Evolutionary conservation across 2,329 filamentous ascomycete species (phyloP).

Genomic region (Sporothrix globosa): DNA sequence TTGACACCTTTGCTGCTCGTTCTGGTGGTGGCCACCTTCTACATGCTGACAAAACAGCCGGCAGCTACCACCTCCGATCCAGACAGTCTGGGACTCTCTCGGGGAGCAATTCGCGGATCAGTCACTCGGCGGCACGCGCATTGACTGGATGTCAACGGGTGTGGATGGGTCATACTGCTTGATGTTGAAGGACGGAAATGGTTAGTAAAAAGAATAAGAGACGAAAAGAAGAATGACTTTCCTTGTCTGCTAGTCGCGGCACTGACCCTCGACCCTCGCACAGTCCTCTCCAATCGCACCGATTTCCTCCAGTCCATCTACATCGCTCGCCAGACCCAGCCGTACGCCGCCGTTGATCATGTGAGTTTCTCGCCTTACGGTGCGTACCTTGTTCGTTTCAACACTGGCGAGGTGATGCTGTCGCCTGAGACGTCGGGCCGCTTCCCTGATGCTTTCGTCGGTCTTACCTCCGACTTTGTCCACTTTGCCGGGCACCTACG

Average conservation of each 20-base stretch:
- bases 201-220: not conserved
- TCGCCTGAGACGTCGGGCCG: conserved; percentile 23
- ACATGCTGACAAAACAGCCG: not conserved
- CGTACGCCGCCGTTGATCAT: conserved; percentile 18
- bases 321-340: conserved; percentile 41
- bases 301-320: conserved; percentile 44
- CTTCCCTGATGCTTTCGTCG: conserved; percentile 24
- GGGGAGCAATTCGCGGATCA: not conserved
- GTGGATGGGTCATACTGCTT: conserved; percentile 29
- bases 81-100: conserved; percentile 27
- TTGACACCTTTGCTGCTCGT: not conserved
- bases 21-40: not conserved
- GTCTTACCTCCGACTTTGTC: conserved; percentile 16
- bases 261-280: not conserved
- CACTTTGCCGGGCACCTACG: conserved; percentile 24
- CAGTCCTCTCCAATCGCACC: conserved; percentile 29
- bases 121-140: conserved; percentile 16
- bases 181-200: conserved; percentile 23
- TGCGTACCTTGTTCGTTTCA: conserved; percentile 22
- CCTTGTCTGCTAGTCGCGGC: too few relatives aligned
- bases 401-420: conserved; percentile 20
- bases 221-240: not conserved
- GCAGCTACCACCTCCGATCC: conserved; percentile 21
- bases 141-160: conserved; percentile 28
- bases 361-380: conserved; percentile 31